Conservation (phyloP, 2,329 filamentous ascomycete genomes). For the Colletotrichum nymphaeae region DNA sequence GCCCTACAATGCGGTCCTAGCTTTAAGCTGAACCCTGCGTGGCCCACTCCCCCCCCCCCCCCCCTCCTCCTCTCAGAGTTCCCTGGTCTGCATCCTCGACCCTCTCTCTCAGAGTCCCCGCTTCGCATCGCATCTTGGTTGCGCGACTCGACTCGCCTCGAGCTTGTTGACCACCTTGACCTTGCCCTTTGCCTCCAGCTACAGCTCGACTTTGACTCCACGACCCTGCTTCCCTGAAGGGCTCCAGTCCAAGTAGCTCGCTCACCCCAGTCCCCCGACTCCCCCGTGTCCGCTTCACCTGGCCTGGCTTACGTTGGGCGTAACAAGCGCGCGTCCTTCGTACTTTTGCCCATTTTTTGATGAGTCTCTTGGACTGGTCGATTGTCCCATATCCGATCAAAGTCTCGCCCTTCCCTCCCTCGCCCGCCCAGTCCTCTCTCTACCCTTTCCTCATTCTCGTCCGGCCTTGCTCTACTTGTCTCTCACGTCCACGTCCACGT, state of each 20-base stretch:
- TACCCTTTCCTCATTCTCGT: slow-evolving; percentile 23
- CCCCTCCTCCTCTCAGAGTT: neutral
- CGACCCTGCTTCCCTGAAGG: slow-evolving; percentile 17
- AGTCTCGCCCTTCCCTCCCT: slow-evolving; percentile 33
- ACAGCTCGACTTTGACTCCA: neutral
- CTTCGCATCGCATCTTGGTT: slow-evolving; percentile 16
- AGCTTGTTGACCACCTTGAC: neutral
- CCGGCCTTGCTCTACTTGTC: slow-evolving; percentile 21
- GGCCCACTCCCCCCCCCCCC: slow-evolving; percentile 2
- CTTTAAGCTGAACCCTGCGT: slow-evolving; percentile 5
- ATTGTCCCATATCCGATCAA: slow-evolving; percentile 33
- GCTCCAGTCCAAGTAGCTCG: neutral
- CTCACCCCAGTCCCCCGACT: slow-evolving; percentile 2
- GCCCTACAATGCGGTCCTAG: slow-evolving; percentile 6
- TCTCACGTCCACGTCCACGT: slow-evolving; percentile 12
- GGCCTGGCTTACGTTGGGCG: slow-evolving; percentile 22
- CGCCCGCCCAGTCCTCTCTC: slow-evolving; percentile 28
- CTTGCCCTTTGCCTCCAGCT: neutral
- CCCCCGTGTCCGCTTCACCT: neutral
- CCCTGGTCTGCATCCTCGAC: slow-evolving; percentile 25
- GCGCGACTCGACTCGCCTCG: slow-evolving; percentile 24
- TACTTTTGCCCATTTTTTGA: slow-evolving; percentile 12
- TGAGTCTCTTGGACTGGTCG: slow-evolving; percentile 27
- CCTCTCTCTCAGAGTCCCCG: slow-evolving; percentile 27
- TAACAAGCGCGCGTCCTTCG: neutral